Evolutionary conservation across 139 green algal species (phyloP), one percentile per base, ranked within the genome.

Genomic region (Medakamo hakoo): DNA sequence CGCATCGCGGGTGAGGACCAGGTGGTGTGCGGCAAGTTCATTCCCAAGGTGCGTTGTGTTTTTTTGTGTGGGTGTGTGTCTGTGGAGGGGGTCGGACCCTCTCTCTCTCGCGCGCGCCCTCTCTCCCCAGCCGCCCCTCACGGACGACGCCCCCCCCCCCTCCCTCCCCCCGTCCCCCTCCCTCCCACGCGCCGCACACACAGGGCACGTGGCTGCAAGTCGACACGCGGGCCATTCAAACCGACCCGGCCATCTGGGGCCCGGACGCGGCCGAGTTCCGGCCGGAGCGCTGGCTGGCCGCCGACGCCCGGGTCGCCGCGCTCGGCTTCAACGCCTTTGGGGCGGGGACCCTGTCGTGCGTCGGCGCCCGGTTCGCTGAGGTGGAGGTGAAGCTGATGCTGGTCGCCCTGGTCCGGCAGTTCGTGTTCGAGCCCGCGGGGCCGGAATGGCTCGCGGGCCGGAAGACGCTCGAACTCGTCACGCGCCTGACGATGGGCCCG

Each of bases 251-350:
- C 40, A 9, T 26, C 25, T 62, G 58, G 58, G 58, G 58, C 28
- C 27, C 58, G 2, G 58, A 62, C 19, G 58, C 58, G 27, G 27
- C 16, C 3, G 58, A 23, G 19, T 62, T 28, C 26, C 58, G 27
- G 27, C 58, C 58, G 19, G 58, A 62, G 27, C 58, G 58, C 25
- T 62, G 58, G 58, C 27, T 62, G 19, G 27, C 5, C 28, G 58
- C 58, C 1, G 27, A 23, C 18, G 58, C 27, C 3, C 25, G 30
- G 19, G 27, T n/a, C 27, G 27, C 58, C 26, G 27, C 27, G 58
- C 27, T 49, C 26, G 26, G 27, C 4, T 62, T 49, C 28, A 27
- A 16, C 27, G 9, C 40, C 9, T 52, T 52, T 52, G 40, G 40
- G 40, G 40, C 9, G 9, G 40, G 9, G 40, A 21, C 40, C 40